Conservation (phyloP, 768 basidiomycete species). For the Grammothele lineata region DNA sequence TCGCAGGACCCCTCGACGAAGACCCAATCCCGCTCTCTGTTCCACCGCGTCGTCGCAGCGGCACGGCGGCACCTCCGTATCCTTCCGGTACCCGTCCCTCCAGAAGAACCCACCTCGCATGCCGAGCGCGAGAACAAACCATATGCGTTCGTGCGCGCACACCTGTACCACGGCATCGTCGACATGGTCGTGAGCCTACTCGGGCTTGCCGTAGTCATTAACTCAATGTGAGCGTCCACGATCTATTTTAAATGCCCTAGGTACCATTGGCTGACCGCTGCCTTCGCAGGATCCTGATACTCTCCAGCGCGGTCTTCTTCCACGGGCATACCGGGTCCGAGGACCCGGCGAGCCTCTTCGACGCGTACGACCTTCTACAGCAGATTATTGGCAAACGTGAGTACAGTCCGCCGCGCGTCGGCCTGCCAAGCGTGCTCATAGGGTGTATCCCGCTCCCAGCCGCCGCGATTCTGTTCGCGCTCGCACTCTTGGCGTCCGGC, state of each 20-base stretch:
- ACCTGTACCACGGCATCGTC: constrained; percentile 38
- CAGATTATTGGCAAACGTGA: constrained; percentile 61
- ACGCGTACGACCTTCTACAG: constrained; percentile 75
- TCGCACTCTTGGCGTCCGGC: constrained; percentile 80
- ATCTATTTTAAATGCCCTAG: not conserved
- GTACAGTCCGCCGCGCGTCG: not conserved
- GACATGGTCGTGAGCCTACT: constrained; percentile 59
- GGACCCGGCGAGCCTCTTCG: constrained; percentile 72
- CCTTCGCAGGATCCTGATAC: constrained; percentile 65
- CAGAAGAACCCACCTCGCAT: constrained; percentile 40
- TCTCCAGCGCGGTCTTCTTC: constrained; percentile 82
- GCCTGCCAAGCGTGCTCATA: too few relatives aligned
- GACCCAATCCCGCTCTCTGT: constrained; percentile 6
- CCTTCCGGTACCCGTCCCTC: constrained; percentile 21
- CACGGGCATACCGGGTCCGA: constrained; percentile 41
- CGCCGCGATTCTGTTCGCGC: constrained; percentile 82
- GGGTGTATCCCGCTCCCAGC: constrained; percentile 26
- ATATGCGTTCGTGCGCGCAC: constrained; percentile 33
- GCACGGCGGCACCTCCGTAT: constrained; percentile 20
- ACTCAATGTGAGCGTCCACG: constrained; percentile 58
- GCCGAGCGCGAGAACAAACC: constrained; percentile 31
- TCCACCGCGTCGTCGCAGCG: constrained; percentile 1
- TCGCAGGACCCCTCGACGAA: constrained; percentile 23
- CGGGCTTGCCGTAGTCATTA: constrained; percentile 85
- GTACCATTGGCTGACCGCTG: constrained; percentile 3